Evolutionary conservation across 331 rosid genomes (phyloP).

Genomic region (Acacia pycnantha): DNA sequence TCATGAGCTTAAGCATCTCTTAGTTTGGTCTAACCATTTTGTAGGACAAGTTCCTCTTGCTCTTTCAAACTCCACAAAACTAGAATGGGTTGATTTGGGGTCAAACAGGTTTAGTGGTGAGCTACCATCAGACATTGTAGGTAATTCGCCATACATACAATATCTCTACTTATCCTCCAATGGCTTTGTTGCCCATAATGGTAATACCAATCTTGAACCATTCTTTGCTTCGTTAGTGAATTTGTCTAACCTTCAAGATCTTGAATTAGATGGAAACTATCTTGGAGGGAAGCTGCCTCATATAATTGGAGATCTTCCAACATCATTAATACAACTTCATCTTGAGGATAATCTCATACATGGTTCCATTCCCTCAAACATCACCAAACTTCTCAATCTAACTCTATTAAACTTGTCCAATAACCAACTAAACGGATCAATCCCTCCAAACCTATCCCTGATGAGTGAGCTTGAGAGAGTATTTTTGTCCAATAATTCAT

Average conservation of each 20-base stretch:
- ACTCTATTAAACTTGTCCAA: slow-evolving; percentile 78
- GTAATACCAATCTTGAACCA: slow-evolving; percentile 81
- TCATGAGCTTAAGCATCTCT: slow-evolving; percentile 52
- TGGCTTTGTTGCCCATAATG: slow-evolving; percentile 62
- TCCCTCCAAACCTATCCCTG: slow-evolving; percentile 55
- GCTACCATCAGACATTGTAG: slow-evolving; percentile 59
- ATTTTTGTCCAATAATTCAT: slow-evolving; percentile 73
- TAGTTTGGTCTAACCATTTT: slow-evolving; percentile 82
- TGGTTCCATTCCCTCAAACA: slow-evolving; percentile 73
- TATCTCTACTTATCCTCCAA: slow-evolving; percentile 76
- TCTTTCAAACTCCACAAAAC: slow-evolving; percentile 69
- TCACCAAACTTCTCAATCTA: slow-evolving; percentile 66
- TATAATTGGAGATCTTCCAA: slow-evolving; percentile 70
- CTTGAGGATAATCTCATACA: slow-evolving; percentile 61
- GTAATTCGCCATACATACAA: slow-evolving; percentile 55
- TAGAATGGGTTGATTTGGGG: slow-evolving; percentile 84
- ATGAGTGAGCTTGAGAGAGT: slow-evolving; percentile 75
- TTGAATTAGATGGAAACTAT: slow-evolving; percentile 71
- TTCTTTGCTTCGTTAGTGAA: slow-evolving; percentile 70
- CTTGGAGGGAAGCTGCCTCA: slow-evolving; percentile 77
- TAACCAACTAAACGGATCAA: slow-evolving; percentile 75
- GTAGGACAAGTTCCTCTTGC: slow-evolving; percentile 63
- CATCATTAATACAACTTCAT: slow-evolving; percentile 58
- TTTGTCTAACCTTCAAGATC: slow-evolving; percentile 61
- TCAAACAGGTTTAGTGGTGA: slow-evolving; percentile 73